Evolutionary conservation across 192 early-diverging fungal species (phyloP), one percentile per base, ranked within the genome.

Genomic region (Dissophora ornata): DNA sequence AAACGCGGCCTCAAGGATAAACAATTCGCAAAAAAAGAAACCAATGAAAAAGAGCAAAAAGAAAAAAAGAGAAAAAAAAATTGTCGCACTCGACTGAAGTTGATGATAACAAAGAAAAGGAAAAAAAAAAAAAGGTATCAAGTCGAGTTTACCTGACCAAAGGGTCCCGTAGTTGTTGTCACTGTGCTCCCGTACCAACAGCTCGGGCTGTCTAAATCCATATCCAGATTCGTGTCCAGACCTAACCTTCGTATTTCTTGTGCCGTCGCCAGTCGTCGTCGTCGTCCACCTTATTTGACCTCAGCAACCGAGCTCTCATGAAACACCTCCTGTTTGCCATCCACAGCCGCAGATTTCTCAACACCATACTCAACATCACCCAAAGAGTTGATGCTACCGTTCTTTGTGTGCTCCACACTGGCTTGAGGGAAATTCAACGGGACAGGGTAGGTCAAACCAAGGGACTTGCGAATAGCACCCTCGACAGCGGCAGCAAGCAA

Each of bases 381-480:
- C 3, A 29, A 28, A 6, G 62, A 53, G 29, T 57, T 57, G 34
- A 59, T 28, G 51, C 68, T 62, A 6, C 5, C 32, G 2, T 62
- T 28, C 32, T 61, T 52, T 11, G 29, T 25, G n/a, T 44, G 25
- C 21, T 48, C 32, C 2, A 4, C 49, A 32, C 24, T 51, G 10
- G 52, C 59, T 24, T 61, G 54, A n/a, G 61, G 62, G 22, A 48
- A 50, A n/a, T 22, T 33, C 44, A 67, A 19, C 19, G 62, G 69
- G 5, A 80, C 58, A 19, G 79, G 79, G 41, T 62, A 80, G 13
- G 62, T 42, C 29, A 80, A 24, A 16, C 79, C 79, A 22, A 41
- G 47, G 16, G 69, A 1, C 57, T 71, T 69, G 36, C 79, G 79
- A 32, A 80, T 57, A 5, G 22, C 24, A 26, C 63, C 54, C 19